These are phyloP conservation scores for Xerophyta viscosa DNA, from an alignment of 106 monocot species.

Conservation along the genomic window DNA sequence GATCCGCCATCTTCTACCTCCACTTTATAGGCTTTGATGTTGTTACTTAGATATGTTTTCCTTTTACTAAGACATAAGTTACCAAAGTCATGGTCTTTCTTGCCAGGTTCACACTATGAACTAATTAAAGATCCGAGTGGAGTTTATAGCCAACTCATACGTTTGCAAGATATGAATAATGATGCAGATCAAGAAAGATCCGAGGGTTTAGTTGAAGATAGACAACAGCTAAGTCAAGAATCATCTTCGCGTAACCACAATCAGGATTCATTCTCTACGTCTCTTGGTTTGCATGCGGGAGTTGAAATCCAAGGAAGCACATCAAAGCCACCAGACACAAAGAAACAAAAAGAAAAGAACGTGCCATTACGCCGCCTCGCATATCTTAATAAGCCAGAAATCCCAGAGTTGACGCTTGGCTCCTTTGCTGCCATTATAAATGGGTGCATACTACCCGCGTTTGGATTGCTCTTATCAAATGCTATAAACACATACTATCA, in stretches of 20 bases:
- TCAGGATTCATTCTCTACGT: constrained; percentile 18
- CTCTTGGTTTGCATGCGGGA: constrained; percentile 23
- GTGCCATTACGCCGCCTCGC: constrained; percentile 42
- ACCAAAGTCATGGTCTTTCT: background rate
- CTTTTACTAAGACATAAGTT: too few species aligned
- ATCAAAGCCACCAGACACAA: background rate
- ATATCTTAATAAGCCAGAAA: constrained; percentile 52
- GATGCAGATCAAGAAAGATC: constrained; percentile 4
- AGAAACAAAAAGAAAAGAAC: constrained; percentile 4
- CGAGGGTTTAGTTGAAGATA: background rate
- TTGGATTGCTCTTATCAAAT: constrained; percentile 32
- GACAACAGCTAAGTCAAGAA: constrained; percentile 13
- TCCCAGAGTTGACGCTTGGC: constrained; percentile 35
- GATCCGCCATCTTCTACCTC: too few species aligned
- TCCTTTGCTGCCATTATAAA: constrained; percentile 29
- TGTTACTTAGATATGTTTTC: too few species aligned
- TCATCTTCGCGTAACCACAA: constrained; percentile 26
- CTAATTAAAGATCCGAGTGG: constrained; percentile 23
- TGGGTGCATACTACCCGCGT: constrained; percentile 35
- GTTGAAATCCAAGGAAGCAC: constrained; percentile 18
- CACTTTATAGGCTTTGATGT: too few species aligned
- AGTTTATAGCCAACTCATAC: constrained; percentile 34
- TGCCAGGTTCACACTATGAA: constrained; percentile 32
- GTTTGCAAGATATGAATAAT: constrained; percentile 19
- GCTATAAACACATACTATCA: constrained; percentile 37